Conservation (phyloP, 2,329 filamentous ascomycete species). For the Fusarium humuli region DNA sequence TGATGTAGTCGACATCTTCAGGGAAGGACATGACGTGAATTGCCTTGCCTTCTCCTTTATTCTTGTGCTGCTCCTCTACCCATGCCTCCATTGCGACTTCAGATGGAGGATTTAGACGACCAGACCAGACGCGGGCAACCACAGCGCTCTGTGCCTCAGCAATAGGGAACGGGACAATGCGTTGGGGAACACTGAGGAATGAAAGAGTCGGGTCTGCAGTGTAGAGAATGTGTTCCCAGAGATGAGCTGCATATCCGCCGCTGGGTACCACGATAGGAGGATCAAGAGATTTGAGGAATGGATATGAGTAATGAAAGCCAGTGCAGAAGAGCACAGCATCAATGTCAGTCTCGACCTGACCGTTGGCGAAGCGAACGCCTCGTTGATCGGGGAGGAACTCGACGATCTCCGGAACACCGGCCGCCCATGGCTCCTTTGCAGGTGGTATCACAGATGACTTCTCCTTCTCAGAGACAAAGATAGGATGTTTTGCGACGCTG, state of each 20-base stretch:
- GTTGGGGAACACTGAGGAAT: slow-evolving; percentile 73
- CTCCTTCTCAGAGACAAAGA: slow-evolving; percentile 67
- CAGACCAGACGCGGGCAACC: slow-evolving; percentile 74
- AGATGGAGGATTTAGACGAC: slow-evolving; percentile 67
- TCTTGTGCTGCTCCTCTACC: slow-evolving; percentile 66
- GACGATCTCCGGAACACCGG: slow-evolving; percentile 58
- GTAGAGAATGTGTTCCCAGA: slow-evolving; percentile 78
- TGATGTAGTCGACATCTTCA: slow-evolving; percentile 70
- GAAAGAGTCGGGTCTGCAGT: slow-evolving; percentile 72
- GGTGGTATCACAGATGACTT: slow-evolving; percentile 41
- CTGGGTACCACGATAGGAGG: slow-evolving; percentile 68
- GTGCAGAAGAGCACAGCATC: slow-evolving; percentile 86
- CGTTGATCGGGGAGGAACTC: slow-evolving; percentile 58
- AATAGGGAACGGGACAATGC: slow-evolving; percentile 78
- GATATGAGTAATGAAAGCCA: slow-evolving; percentile 85
- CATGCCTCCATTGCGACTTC: slow-evolving; percentile 68
- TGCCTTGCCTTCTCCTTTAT: slow-evolving; percentile 56
- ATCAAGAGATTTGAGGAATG: slow-evolving; percentile 67
- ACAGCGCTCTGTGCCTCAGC: slow-evolving; percentile 76
- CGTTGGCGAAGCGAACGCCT: slow-evolving; percentile 72
- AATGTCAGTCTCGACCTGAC: slow-evolving; percentile 70
- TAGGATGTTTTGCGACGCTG: slow-evolving; percentile 61
- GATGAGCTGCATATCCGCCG: slow-evolving; percentile 73
- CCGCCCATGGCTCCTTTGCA: slow-evolving; percentile 49
- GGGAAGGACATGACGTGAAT: slow-evolving; percentile 61